phyloP scores from a whole-genome alignment of 495 filamentous ascomycete genomes.

The Neurospora africana region DNA sequence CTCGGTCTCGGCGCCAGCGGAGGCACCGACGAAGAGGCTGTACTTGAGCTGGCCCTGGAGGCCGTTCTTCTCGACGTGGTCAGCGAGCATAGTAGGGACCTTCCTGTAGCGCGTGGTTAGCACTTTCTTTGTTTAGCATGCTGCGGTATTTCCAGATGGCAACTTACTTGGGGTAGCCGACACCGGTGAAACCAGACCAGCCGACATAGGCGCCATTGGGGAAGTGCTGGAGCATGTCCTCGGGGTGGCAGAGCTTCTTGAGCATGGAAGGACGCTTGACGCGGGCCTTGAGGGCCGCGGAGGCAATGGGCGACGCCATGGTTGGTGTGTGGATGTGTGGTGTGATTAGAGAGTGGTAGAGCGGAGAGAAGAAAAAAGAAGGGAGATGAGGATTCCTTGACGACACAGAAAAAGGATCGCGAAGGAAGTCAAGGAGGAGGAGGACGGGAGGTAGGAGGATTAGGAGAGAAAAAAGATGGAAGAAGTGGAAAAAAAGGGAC shows the following conservation, averaged over 20 bases:
- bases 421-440: neutral
- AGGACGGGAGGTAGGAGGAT: neutral
- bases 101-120: conserved; percentile 41
- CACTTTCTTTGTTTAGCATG: conserved; percentile 4
- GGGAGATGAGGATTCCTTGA: neutral
- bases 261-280: conserved; percentile 66
- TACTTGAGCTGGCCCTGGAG: conserved; percentile 78
- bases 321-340: conserved; percentile 7
- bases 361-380: neutral
- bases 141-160: neutral
- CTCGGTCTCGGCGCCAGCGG: conserved; percentile 82
- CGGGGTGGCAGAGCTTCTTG: conserved; percentile 65
- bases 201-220: conserved; percentile 76
- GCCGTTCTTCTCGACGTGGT: conserved; percentile 83
- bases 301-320: conserved; percentile 45
- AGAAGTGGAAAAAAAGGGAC: neutral
- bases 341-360: neutral
- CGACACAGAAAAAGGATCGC: neutral
- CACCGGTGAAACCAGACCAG: conserved; percentile 87
- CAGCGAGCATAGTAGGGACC: conserved; percentile 72
- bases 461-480: neutral
- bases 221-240: conserved; percentile 71
- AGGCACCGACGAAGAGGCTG: conserved; percentile 79
- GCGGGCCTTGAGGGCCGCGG: conserved; percentile 64
- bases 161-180: conserved; percentile 79